phyloP scores from a whole-genome alignment of 1,284 basidiomycete genomes.

The Ustilago nuda region DNA sequence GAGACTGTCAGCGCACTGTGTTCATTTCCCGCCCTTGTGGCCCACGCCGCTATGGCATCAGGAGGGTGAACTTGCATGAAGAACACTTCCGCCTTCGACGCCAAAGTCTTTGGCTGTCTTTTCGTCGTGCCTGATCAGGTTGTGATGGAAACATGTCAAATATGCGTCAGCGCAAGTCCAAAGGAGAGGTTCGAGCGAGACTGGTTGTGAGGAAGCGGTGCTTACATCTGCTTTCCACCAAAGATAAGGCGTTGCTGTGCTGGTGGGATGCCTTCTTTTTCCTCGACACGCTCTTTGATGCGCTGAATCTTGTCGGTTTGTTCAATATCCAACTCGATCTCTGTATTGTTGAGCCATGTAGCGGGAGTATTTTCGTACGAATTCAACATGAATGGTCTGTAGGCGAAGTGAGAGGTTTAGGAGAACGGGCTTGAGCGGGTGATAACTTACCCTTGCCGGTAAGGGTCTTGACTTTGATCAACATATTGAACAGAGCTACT shows the following conservation, averaged over 20 bases:
- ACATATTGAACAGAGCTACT: slow-evolving; percentile 25
- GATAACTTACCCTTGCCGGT: slow-evolving; percentile 82
- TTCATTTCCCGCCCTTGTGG: neutral
- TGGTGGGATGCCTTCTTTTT: slow-evolving; percentile 98
- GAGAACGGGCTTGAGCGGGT: neutral
- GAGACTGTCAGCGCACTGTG: neutral
- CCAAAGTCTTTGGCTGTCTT: slow-evolving; percentile 69
- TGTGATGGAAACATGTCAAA: neutral
- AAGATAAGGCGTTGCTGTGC: slow-evolving; percentile 96
- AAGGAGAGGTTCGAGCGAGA: too few species aligned
- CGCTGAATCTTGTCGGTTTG: slow-evolving; percentile 90
- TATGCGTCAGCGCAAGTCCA: neutral
- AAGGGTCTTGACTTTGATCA: slow-evolving; percentile 77
- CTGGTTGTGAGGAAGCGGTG: neutral
- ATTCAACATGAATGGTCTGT: neutral
- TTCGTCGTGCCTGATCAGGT: slow-evolving; percentile 65
- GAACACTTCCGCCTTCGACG: slow-evolving; percentile 67
- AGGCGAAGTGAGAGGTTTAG: neutral
- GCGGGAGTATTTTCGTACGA: too few species aligned
- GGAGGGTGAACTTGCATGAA: slow-evolving; percentile 64
- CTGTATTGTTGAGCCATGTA: slow-evolving; percentile 21
- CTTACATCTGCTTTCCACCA: slow-evolving; percentile 93
- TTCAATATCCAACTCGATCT: slow-evolving; percentile 98
- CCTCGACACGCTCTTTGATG: slow-evolving; percentile 98
- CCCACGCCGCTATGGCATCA: too few species aligned